Evolutionary conservation across 805 yeast species (phyloP).

Genomic region (Cyberlindnera subsufficiens): DNA sequence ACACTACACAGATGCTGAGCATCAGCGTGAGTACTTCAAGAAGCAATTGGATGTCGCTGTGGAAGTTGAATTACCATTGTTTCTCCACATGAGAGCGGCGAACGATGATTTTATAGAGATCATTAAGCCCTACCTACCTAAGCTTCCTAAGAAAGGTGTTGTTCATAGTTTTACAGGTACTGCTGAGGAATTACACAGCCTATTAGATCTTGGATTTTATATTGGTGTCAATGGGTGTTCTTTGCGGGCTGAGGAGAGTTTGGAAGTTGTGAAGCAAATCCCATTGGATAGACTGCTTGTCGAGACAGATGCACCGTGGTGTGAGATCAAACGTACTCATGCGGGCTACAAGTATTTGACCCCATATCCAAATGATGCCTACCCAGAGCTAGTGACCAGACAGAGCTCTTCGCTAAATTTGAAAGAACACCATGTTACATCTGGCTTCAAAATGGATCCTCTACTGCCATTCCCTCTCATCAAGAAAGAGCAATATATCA

Average conservation of each 20-base stretch:
- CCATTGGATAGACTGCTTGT: conserved; percentile 70
- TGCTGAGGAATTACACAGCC: conserved; percentile 47
- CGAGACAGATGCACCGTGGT: conserved; percentile 99
- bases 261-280: conserved; percentile 57
- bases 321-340: conserved; percentile 84
- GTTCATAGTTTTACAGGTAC: conserved; percentile 96
- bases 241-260: conserved; percentile 67
- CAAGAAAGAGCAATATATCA: conserved; percentile 54
- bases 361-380: conserved; percentile 49
- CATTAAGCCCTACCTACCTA: conserved; percentile 46
- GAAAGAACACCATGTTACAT: conserved; percentile 6
- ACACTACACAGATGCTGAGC: conserved; percentile 61
- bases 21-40: conserved; percentile 63
- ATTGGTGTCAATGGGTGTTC: conserved; percentile 94
- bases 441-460: conserved; percentile 34
- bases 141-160: conserved; percentile 49
- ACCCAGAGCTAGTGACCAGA: conserved; percentile 33
- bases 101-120: conserved; percentile 70
- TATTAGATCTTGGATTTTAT: conserved; percentile 56
- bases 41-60: conserved; percentile 65
- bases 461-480: conserved; percentile 56
- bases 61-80: conserved; percentile 64
- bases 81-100: conserved; percentile 86
- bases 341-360: conserved; percentile 59
- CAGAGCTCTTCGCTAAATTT: conserved; percentile 15